Percentiles rank a stretch among this genome's conserved stretches.
These are phyloP conservation scores for Cercospora sojina DNA, from an alignment of 2,329 filamentous ascomycete genomes.

Conservation along the genomic window DNA sequence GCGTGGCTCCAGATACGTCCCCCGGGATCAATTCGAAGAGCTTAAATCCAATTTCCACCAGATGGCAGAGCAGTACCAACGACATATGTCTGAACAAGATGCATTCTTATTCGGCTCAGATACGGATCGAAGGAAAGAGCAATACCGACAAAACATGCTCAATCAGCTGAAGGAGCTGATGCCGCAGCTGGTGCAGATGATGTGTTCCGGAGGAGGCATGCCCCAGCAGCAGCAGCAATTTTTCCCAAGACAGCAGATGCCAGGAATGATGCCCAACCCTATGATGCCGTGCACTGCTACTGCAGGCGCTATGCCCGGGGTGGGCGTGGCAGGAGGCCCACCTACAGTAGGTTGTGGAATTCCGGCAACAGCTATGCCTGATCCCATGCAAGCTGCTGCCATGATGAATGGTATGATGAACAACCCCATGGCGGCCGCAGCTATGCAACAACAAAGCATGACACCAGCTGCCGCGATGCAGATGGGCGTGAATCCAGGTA, in stretches of 20 bases:
- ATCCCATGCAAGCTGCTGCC: slow-evolving; percentile 10
- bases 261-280: neutral
- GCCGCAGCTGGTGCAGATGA: slow-evolving; percentile 29
- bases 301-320: neutral
- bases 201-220: slow-evolving; percentile 3
- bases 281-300: neutral
- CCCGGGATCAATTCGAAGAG: slow-evolving; percentile 12
- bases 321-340: neutral
- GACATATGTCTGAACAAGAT: slow-evolving; percentile 23
- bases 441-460: slow-evolving; percentile 6
- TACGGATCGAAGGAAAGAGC: slow-evolving; percentile 29
- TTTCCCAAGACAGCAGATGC: neutral
- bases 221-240: neutral
- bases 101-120: slow-evolving; percentile 30
- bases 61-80: slow-evolving; percentile 26
- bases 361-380: slow-evolving; percentile 1
- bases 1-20: neutral
- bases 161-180: slow-evolving; percentile 30
- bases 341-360: neutral
- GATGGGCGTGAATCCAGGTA: slow-evolving; percentile 10
- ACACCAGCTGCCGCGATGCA: slow-evolving; percentile 13
- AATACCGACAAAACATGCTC: slow-evolving; percentile 28
- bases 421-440: neutral
- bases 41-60: slow-evolving; percentile 19
- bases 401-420: slow-evolving; percentile 7